A percentile compares a stretch with the other conserved stretches of the same genome.
phyloP scores from a whole-genome alignment of 2,329 filamentous ascomycete genomes.

The Thermomyces lanuginosus region DNA sequence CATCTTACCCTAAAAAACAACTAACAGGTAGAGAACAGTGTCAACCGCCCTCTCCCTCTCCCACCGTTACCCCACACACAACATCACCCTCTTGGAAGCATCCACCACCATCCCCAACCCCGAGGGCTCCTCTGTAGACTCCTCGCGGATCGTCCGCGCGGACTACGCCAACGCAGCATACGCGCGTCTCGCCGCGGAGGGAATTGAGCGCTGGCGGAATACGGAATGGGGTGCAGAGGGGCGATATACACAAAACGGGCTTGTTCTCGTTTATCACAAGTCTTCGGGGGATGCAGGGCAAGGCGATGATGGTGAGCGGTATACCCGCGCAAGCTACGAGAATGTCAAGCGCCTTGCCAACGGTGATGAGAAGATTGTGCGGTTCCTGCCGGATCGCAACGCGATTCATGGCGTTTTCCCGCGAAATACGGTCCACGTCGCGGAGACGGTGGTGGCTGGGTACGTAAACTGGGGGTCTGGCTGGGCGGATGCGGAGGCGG shows the following conservation, averaged over 20 bases:
- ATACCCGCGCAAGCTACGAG: slow-evolving; percentile 24
- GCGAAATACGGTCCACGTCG: slow-evolving; percentile 20
- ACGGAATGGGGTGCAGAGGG: slow-evolving; percentile 29
- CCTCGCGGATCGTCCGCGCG: slow-evolving; percentile 45
- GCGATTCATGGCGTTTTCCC: slow-evolving; percentile 21
- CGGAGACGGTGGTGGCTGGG: slow-evolving; percentile 19
- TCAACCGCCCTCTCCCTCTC: slow-evolving; percentile 55
- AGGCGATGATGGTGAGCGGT: slow-evolving; percentile 19
- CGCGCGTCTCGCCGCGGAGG: slow-evolving; percentile 52
- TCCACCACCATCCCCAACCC: slow-evolving; percentile 40
- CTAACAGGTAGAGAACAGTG: slow-evolving; percentile 19
- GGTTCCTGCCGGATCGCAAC: slow-evolving; percentile 17
- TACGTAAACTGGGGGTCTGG: slow-evolving; percentile 33
- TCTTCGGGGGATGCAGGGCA: slow-evolving; percentile 14
- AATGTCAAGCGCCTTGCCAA: slow-evolving; percentile 21
- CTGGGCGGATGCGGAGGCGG: slow-evolving; percentile 29
- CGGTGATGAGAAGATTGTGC: slow-evolving; percentile 18
- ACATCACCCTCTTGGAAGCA: slow-evolving; percentile 43
- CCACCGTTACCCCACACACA: slow-evolving; percentile 36
- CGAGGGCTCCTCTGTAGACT: slow-evolving; percentile 43
- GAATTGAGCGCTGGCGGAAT: slow-evolving; percentile 50
- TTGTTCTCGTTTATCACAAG: slow-evolving; percentile 27
- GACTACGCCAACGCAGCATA: slow-evolving; percentile 77
- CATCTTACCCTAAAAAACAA: too few species aligned
- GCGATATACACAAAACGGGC: slow-evolving; percentile 29